phyloP scores from a whole-genome alignment of 163 green algal genomes.

The Trebouxia gelatinosa region DNA sequence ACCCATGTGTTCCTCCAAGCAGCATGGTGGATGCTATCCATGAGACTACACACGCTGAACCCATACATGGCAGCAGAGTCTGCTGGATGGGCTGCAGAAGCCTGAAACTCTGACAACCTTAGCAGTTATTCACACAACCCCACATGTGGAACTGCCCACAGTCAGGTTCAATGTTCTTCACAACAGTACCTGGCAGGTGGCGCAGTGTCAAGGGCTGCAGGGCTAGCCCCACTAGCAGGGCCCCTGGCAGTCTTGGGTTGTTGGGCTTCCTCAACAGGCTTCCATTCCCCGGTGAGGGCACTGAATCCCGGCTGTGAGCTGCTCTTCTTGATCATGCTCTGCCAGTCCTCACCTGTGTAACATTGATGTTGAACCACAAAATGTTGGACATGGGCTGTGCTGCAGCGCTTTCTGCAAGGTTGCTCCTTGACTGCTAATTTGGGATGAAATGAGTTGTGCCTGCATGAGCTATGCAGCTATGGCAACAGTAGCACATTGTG shows the following conservation, averaged over 20 bases:
- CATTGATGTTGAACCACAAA: not conserved
- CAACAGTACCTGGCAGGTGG: not conserved
- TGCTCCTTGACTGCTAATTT: not conserved
- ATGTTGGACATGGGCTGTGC: not conserved
- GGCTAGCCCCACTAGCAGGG: constrained; percentile 17
- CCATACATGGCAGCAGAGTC: not conserved
- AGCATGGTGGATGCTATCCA: too few relatives aligned
- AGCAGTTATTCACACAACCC: not conserved
- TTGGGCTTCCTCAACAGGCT: constrained; percentile 37
- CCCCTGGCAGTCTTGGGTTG: constrained; percentile 22
- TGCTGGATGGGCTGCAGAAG: not conserved
- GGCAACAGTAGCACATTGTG: not conserved
- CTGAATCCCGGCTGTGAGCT: not conserved
- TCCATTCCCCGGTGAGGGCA: constrained; percentile 20
- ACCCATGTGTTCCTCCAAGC: too few relatives aligned
- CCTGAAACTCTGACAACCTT: not conserved
- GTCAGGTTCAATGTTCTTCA: not conserved
- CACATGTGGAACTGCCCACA: not conserved
- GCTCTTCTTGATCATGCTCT: constrained; percentile 27
- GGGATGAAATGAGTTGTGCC: not conserved
- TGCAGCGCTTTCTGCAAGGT: not conserved
- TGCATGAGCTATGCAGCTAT: not conserved
- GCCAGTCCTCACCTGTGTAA: constrained; percentile 13
- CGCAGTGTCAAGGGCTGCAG: constrained; percentile 22
- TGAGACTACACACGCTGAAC: not conserved